These are phyloP conservation scores for Typha latifolia DNA, from an alignment of 176 grass and related monocot species.

Conservation along the genomic window DNA sequence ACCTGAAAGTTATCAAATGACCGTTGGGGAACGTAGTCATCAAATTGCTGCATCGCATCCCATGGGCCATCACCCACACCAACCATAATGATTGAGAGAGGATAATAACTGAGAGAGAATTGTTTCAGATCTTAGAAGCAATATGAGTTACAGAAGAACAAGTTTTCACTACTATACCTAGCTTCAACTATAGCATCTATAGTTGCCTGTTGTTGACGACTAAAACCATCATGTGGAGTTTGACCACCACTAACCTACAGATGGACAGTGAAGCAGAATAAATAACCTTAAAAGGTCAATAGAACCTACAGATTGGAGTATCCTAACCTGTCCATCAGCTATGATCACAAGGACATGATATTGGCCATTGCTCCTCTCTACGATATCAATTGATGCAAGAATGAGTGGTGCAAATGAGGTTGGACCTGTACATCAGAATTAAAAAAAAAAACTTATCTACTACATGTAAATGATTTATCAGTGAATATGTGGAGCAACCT, in stretches of 20 bases:
- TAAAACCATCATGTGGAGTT: conserved; percentile 42
- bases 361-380: conserved; percentile 69
- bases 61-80: conserved; percentile 36
- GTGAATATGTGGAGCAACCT: too few relatives aligned
- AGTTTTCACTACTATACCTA: conserved; percentile 2
- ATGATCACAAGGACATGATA: conserved; percentile 97
- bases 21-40: conserved; percentile 12
- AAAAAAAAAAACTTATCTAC: neutral
- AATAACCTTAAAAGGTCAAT: neutral
- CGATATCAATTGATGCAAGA: conserved; percentile 56
- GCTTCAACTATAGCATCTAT: conserved; percentile 15
- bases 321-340: conserved; percentile 78
- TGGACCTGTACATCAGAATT: conserved; percentile 38
- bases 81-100: conserved; percentile 34
- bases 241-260: conserved; percentile 33
- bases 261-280: neutral
- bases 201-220: conserved; percentile 62
- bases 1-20: conserved; percentile 48
- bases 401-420: conserved; percentile 92
- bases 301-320: neutral
- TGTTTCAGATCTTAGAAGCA: conserved; percentile 4
- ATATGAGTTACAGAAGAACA: neutral
- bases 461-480: too few relatives aligned
- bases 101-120: conserved; percentile 21
- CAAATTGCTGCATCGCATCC: conserved; percentile 26